These are phyloP conservation scores for Yarrowia osloensis DNA, from an alignment of 805 yeast species.

Conservation along the genomic window DNA sequence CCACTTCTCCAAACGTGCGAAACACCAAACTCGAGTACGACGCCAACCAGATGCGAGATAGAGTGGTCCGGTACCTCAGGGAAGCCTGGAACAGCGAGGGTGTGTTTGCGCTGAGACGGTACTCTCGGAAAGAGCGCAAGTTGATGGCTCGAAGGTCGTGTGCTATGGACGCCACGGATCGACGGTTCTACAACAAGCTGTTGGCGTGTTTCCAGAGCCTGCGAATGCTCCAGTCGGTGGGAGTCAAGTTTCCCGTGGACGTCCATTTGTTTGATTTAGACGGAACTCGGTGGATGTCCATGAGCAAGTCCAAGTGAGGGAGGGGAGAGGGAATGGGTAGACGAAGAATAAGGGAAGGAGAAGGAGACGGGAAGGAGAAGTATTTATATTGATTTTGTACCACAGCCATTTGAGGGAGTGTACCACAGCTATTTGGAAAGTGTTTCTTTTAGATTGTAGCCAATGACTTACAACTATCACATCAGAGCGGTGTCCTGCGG, in stretches of 20 bases:
- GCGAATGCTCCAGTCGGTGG: constrained; percentile 10
- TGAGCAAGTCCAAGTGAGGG: background rate
- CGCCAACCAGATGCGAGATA: background rate
- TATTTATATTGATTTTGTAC: too few species aligned
- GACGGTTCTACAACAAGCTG: constrained; percentile 13
- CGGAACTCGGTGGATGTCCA: constrained; percentile 23
- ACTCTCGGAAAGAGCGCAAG: constrained; percentile 1
- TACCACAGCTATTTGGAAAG: too few species aligned
- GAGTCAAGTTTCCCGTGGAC: constrained; percentile 12
- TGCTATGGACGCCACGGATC: background rate
- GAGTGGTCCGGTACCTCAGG: background rate
- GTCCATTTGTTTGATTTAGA: constrained; percentile 5
- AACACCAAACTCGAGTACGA: constrained; percentile 22
- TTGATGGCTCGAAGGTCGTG: constrained; percentile 14
- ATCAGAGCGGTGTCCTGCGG: too few species aligned
- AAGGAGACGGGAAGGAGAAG: too few species aligned
- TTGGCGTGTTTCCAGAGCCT: constrained; percentile 12
- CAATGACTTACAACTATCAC: too few species aligned
- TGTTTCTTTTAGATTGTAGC: too few species aligned
- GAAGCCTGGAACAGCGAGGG: constrained; percentile 20
- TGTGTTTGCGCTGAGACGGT: background rate
- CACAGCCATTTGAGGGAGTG: too few species aligned
- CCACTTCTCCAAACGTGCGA: constrained; percentile 3
- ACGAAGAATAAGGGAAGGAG: too few species aligned
- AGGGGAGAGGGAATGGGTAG: too few species aligned